phyloP scores from a whole-genome alignment of 208 protist genomes.

The Leptomonas seymouri region DNA sequence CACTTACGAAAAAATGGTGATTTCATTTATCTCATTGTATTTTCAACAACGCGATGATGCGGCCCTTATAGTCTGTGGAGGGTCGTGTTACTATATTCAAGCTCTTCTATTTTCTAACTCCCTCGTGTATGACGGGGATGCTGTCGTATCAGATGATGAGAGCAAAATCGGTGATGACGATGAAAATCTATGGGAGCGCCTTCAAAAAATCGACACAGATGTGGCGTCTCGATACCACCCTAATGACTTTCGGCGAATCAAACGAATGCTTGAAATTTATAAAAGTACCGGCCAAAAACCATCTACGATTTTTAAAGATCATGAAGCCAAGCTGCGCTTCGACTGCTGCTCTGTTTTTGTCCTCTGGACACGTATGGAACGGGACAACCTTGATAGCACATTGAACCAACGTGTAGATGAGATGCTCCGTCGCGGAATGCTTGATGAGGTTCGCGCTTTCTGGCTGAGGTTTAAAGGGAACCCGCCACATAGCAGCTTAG shows the following conservation, averaged over 20 bases:
- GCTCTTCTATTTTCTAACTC: constrained; percentile 66
- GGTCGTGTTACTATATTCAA: constrained; percentile 81
- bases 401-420: constrained; percentile 75
- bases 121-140: constrained; percentile 36
- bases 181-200: constrained; percentile 42
- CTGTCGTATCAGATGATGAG: background rate
- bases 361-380: constrained; percentile 60
- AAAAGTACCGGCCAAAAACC: constrained; percentile 49
- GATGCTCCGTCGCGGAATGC: constrained; percentile 77
- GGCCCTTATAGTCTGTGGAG: constrained; percentile 82
- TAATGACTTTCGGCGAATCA: constrained; percentile 79
- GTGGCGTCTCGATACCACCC: constrained; percentile 80
- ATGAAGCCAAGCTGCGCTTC: constrained; percentile 48
- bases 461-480: constrained; percentile 5
- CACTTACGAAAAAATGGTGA: constrained; percentile 51
- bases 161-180: constrained; percentile 16
- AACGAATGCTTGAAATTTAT: constrained; percentile 81
- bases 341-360: constrained; percentile 45
- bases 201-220: constrained; percentile 72
- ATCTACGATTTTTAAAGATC: constrained; percentile 44
- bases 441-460: constrained; percentile 63
- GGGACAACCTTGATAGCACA: constrained; percentile 35
- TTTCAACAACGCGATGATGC: constrained; percentile 39
- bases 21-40: constrained; percentile 52
- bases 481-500: constrained; percentile 31